Conservation (phyloP, 2,329 filamentous ascomycete species). For the Colletotrichum liriopes region DNA sequence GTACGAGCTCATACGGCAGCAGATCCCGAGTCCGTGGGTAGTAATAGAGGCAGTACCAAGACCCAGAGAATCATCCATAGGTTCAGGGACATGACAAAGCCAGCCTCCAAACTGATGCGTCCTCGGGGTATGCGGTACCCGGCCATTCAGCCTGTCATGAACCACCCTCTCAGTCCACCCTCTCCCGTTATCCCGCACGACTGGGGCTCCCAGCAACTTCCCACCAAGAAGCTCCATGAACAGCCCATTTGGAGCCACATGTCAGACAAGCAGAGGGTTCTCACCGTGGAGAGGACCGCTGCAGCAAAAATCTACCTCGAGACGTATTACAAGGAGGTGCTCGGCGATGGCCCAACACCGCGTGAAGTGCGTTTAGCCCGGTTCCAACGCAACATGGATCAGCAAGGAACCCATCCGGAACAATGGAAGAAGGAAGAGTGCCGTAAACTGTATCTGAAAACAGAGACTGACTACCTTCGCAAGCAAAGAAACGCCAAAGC, state of each 20-base stretch:
- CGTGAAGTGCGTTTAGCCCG: constrained; percentile 74
- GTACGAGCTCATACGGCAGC: not conserved
- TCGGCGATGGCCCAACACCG: constrained; percentile 63
- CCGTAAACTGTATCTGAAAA: constrained; percentile 63
- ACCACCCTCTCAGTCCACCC: not conserved
- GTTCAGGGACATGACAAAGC: constrained; percentile 5
- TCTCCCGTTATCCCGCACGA: not conserved
- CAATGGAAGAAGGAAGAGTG: constrained; percentile 69
- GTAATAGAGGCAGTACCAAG: constrained; percentile 9
- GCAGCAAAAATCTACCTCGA: constrained; percentile 91
- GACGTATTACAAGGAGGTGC: constrained; percentile 82
- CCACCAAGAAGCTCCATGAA: not conserved
- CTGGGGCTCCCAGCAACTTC: not conserved
- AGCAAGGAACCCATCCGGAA: constrained; percentile 53
- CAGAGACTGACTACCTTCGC: constrained; percentile 69
- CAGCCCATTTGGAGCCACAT: not conserved
- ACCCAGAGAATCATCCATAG: constrained; percentile 10
- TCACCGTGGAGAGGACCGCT: constrained; percentile 83
- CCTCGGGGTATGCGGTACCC: constrained; percentile 7
- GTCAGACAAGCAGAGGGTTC: constrained; percentile 44
- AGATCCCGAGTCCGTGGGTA: constrained; percentile 7
- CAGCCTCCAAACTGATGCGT: not conserved
- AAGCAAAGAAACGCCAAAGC: constrained; percentile 29
- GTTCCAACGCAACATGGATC: constrained; percentile 76
- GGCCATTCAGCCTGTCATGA: constrained; percentile 3